Evolutionary conservation across 306 rosid genomes (phyloP), one percentile per base, ranked within the genome.

Genomic region (Macrotyloma uniflorum): DNA sequence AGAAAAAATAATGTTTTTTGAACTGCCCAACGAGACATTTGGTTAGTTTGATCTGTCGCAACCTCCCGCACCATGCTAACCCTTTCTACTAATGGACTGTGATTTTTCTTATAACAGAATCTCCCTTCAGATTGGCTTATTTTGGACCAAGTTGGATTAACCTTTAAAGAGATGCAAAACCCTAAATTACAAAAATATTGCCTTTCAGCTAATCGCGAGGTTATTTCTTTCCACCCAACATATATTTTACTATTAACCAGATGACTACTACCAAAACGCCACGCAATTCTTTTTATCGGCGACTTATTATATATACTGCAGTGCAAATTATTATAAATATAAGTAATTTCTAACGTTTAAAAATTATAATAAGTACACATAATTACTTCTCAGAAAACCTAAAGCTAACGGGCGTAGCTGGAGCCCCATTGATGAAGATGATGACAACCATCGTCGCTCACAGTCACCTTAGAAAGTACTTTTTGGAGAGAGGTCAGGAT

Each of bases 371-470:
- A n/a, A n/a, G n/a, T n/a, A n/a, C n/a, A n/a, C n/a, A n/a, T n/a
- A n/a, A n/a, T n/a, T n/a, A n/a, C n/a, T n/a, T n/a, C n/a, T n/a
- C n/a, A n/a, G n/a, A n/a, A n/a, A n/a, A n/a, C 89, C 86, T 20
- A 84, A 76, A 73, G 63, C 58, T 1, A 84, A 90, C 28, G 87
- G 38, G 0, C 67, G 42, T 28, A 12, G 86, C 80, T 77, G 71
- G 79, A 88, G 90, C 74, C 92, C 95, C 57, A 43, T 79, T 11
- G 86, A 88, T 5, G 88, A 83, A 15, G 91, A 88, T 11, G 88
- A 85, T 23, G 89, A 79, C 36, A 74, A 64, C 84, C 63, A 75
- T 10, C 86, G 82, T 0, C 14, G 4, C 15, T 53, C 28, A 0
- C 59, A 19, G 45, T 87, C 93, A 3, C 85, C 91, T 7, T 90